Percentiles rank a stretch among this genome's conserved stretches.
phyloP scores from a whole-genome alignment of 768 basidiomycete genomes.

The Lentinula raphanica region DNA sequence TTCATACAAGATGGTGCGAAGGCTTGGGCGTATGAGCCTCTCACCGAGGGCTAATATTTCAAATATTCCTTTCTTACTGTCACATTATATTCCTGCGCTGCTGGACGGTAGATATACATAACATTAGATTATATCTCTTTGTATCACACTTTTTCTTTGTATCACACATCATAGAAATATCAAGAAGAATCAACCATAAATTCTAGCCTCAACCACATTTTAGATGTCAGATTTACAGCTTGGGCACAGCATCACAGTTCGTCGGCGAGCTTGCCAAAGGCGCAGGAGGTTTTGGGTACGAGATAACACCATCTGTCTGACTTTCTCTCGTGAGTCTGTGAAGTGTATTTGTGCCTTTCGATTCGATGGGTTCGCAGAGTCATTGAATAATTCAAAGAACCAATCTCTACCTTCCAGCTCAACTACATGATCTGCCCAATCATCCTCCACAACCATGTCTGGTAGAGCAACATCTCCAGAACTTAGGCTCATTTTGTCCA shows the following conservation, averaged over 20 bases:
- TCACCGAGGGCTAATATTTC: background rate
- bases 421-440: constrained; percentile 2
- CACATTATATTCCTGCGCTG: too few species aligned
- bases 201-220: background rate
- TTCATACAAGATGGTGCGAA: constrained; percentile 6
- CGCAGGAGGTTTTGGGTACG: background rate
- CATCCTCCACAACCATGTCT: background rate
- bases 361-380: background rate
- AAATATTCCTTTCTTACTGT: background rate
- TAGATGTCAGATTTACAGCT: background rate
- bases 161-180: too few species aligned
- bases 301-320: background rate
- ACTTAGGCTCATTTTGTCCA: background rate
- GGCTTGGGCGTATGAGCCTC: constrained; percentile 4
- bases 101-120: too few species aligned
- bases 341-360: background rate
- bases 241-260: background rate
- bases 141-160: too few species aligned
- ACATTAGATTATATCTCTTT: too few species aligned
- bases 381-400: constrained; percentile 3
- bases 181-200: background rate
- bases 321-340: background rate
- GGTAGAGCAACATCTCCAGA: background rate
- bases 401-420: constrained; percentile 4
- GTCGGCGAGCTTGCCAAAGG: background rate